Conservation (phyloP, 495 filamentous ascomycete species). For the Penicillium bialowiezense region DNA sequence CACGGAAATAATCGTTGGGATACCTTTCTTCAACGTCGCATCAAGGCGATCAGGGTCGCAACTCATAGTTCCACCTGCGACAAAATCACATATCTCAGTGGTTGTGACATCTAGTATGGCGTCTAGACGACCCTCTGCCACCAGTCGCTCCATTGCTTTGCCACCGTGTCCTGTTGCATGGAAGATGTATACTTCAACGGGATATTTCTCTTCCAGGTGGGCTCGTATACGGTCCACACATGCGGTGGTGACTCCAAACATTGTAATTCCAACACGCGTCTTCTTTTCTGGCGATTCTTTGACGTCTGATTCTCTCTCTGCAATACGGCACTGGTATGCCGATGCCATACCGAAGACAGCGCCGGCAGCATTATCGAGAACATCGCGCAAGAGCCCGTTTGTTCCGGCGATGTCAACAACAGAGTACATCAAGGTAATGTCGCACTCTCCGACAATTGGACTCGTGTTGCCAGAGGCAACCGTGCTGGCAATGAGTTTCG, state of each 20-base stretch:
- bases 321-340: constrained; percentile 27
- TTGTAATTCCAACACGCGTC: constrained; percentile 58
- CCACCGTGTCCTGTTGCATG: constrained; percentile 69
- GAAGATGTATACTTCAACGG: constrained; percentile 58
- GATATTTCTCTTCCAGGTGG: constrained; percentile 36
- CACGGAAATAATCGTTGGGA: constrained; percentile 61
- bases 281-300: constrained; percentile 18
- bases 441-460: constrained; percentile 58
- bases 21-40: constrained; percentile 48
- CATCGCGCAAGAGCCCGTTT: constrained; percentile 53
- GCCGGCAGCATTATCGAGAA: constrained; percentile 60
- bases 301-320: not conserved
- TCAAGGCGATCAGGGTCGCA: constrained; percentile 53
- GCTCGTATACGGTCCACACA: constrained; percentile 48
- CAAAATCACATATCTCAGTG: constrained; percentile 60
- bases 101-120: constrained; percentile 68
- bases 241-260: constrained; percentile 74
- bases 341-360: constrained; percentile 55
- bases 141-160: constrained; percentile 62
- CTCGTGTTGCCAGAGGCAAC: constrained; percentile 61
- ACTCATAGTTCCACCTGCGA: constrained; percentile 60
- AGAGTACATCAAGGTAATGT: constrained; percentile 67
- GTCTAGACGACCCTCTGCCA: constrained; percentile 51
- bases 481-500: constrained; percentile 68
- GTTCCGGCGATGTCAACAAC: constrained; percentile 68